Evolutionary conservation across 2,329 filamentous ascomycete species (phyloP).

Genomic region (Sporothrix pseudoabietina): DNA sequence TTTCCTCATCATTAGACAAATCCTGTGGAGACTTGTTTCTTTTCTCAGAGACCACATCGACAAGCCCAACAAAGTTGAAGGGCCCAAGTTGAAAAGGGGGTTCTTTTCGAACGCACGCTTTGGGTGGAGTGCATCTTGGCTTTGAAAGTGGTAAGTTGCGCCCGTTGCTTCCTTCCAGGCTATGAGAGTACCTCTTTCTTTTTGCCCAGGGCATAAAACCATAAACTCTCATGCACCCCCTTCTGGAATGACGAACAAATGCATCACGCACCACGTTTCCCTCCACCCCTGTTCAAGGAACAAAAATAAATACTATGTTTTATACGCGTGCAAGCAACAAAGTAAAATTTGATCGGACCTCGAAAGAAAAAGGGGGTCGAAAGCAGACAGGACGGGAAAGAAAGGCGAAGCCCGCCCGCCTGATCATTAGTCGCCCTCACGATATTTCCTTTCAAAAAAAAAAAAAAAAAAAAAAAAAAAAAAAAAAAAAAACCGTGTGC

Average conservation of each 20-base stretch:
- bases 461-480: not conserved
- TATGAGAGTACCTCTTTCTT: not conserved
- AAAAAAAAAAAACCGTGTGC: not conserved
- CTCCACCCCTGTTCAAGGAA: not conserved
- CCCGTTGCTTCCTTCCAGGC: not conserved
- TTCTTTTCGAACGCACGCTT: not conserved
- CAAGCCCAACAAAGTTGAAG: not conserved
- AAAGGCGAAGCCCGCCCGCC: not conserved
- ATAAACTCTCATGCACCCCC: not conserved
- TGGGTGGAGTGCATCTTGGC: constrained; percentile 17
- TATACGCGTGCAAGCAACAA: not conserved
- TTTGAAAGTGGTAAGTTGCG: not conserved
- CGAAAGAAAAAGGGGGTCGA: not conserved
- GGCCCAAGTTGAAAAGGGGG: not conserved
- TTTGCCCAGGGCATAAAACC: constrained; percentile 2
- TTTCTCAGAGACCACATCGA: not conserved
- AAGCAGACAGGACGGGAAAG: not conserved
- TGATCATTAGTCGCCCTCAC: not conserved
- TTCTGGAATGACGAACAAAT: constrained; percentile 23
- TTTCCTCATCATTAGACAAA: not conserved
- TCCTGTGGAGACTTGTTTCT: not conserved
- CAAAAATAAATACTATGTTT: not conserved
- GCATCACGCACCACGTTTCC: constrained; percentile 25
- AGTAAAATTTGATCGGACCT: not conserved
- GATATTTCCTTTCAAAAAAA: not conserved